A percentile compares a stretch with the other conserved stretches of the same genome.
phyloP scores from a whole-genome alignment of 352 stramenopile genomes.

The Proteromonas lacertae region DNA sequence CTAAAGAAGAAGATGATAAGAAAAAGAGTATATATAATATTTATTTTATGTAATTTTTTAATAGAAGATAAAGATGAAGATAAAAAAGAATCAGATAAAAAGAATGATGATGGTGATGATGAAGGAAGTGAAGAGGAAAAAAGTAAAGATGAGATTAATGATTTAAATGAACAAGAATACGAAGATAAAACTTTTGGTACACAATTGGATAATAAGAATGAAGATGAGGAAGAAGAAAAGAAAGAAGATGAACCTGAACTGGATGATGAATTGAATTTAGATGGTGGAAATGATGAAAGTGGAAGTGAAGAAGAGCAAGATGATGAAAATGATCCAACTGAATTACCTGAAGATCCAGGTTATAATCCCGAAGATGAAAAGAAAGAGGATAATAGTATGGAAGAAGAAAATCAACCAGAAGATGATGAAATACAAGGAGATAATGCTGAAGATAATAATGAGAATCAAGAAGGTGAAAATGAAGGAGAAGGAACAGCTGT shows the following conservation, averaged over 20 bases:
- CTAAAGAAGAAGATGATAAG: conserved; percentile 14
- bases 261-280: conserved; percentile 73
- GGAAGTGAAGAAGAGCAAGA: conserved; percentile 9
- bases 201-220: conserved; percentile 10
- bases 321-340: conserved; percentile 21
- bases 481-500: conserved; percentile 14
- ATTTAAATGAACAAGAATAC: too few relatives aligned
- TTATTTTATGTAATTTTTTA: too few relatives aligned
- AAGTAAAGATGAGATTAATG: too few relatives aligned
- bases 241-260: conserved; percentile 60
- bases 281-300: conserved; percentile 15
- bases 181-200: conserved; percentile 8
- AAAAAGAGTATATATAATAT: conserved; percentile 4
- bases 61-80: conserved; percentile 7
- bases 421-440: conserved; percentile 8
- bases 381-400: conserved; percentile 21
- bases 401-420: conserved; percentile 25
- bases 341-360: conserved; percentile 20
- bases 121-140: conserved; percentile 3
- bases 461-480: conserved; percentile 23
- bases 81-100: conserved; percentile 7
- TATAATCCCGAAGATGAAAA: conserved; percentile 31
- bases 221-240: conserved; percentile 24
- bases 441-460: conserved; percentile 57
- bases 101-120: conserved; percentile 4